Evolutionary conservation across 495 filamentous ascomycete species (phyloP), one percentile per base, ranked within the genome.

Genomic region (Clavariopsis aquatica): DNA sequence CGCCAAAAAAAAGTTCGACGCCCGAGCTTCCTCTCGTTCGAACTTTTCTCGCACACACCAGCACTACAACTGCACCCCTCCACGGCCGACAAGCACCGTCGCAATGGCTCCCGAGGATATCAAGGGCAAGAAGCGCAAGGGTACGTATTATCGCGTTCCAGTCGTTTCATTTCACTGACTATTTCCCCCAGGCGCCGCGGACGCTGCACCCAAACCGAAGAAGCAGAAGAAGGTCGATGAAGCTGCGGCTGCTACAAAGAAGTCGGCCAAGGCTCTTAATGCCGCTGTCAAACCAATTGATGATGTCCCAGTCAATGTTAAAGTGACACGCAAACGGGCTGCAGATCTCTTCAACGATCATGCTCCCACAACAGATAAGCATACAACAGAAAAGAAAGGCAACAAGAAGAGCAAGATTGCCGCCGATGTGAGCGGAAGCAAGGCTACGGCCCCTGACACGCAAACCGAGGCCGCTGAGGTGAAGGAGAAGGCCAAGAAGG

Each of bases 51-150:
- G 31, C 59, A 28, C 65, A 43, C 12, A 36, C 20, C 36, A 24
- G 3, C 12, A n/a, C n/a, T 12, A 19, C 15, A 43, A 51, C 46
- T 54, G 31, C 56, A 45, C 31, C 7, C 36, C 43, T 43, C 43
- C 10, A 67, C 57, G 8, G 7, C 22, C 13, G 20, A 20, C 22
- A 41, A 54, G 51, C 4, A 31, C 62, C 47, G 17, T 49, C 52
- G 78, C 70, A 76, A 92, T 92, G 89, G 86, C 88, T 31, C 83
- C 86, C 55, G 87, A 88, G 71, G 52, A 61, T 17, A 80, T 82
- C 62, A 87, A 86, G 64, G 80, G 79, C 60, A 89, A 85, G 72
- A 91, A 91, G 79, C 81, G 86, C 72, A 92, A 90, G 80, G 83
- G 89, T 89, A 80, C 57, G 78, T 75, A 28, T 24, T 45, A 23